These are phyloP conservation scores for Eimeria brunetti DNA, from an alignment of 169 alveolate genomes.

Conservation along the genomic window DNA sequence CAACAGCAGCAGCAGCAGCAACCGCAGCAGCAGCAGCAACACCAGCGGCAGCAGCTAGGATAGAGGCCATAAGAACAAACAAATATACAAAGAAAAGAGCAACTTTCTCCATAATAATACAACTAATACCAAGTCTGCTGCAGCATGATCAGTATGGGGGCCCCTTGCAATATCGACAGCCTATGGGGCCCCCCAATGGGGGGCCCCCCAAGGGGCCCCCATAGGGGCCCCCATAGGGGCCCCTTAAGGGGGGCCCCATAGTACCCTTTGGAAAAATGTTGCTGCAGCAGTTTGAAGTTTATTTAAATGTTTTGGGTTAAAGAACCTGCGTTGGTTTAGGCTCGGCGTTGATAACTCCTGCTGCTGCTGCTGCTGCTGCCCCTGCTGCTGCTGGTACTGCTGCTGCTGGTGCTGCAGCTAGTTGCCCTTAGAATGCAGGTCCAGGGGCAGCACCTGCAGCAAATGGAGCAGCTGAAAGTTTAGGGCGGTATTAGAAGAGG, in stretches of 20 bases:
- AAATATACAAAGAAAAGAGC: background rate
- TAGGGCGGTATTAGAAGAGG: background rate
- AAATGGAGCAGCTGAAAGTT: background rate
- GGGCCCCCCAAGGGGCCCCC: background rate
- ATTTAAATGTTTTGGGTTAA: background rate
- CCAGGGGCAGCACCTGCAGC: background rate
- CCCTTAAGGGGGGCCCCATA: no score
- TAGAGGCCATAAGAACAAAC: background rate
- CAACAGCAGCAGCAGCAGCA: conserved; percentile 5
- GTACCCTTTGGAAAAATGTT: background rate
- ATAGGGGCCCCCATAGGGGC: no score
- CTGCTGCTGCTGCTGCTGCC: background rate
- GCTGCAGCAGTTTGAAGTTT: background rate
- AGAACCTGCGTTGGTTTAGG: background rate
- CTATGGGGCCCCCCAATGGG: background rate
- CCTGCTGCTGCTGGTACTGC: background rate
- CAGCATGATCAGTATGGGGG: background rate
- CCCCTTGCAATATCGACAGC: background rate
- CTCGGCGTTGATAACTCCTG: background rate
- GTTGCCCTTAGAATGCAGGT: background rate
- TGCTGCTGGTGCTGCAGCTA: background rate
- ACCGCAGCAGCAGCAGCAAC: conserved; percentile 1
- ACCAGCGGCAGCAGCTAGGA: background rate
- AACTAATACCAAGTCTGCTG: background rate
- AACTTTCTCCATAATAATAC: background rate